These are phyloP conservation scores for Scleromitrula shiraiana DNA, from an alignment of 2,329 filamentous ascomycete genomes.

Conservation along the genomic window DNA sequence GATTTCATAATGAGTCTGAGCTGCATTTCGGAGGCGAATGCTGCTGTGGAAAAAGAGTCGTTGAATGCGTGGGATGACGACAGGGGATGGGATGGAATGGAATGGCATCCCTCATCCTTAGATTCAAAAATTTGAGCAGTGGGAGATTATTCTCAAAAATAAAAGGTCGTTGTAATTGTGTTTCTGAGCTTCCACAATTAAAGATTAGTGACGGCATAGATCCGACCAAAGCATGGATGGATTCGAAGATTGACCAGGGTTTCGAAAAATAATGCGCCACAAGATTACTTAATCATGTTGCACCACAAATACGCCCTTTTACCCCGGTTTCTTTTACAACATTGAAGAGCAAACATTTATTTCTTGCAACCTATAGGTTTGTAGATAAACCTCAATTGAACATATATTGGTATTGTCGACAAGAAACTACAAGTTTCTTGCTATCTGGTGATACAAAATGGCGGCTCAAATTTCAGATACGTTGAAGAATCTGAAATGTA, in stretches of 20 bases:
- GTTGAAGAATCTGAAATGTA: conserved; percentile 88
- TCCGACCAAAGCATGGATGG: no score
- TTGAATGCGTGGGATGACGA: conserved; percentile 10
- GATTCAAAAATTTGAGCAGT: background rate
- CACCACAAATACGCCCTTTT: no score
- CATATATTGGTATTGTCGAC: background rate
- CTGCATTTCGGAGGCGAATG: conserved; percentile 26
- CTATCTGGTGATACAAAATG: conserved; percentile 16
- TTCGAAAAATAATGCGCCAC: no score
- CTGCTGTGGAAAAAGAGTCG: conserved; percentile 43
- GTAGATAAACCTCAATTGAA: conserved; percentile 2
- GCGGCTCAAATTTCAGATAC: conserved; percentile 54
- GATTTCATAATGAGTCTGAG: conserved; percentile 69
- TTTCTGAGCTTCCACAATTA: background rate
- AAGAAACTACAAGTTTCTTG: background rate
- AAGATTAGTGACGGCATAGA: conserved; percentile 3
- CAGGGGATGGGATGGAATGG: conserved; percentile 29
- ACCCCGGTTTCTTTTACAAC: no score
- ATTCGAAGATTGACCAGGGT: background rate
- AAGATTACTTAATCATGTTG: no score
- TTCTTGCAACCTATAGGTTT: no score
- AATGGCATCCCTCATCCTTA: conserved; percentile 47
- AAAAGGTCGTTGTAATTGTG: no score
- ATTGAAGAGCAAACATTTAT: no score
- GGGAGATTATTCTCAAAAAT: no score